These are phyloP conservation scores for Neurospora intermedia DNA, from an alignment of 495 filamentous ascomycete species.

Conservation along the genomic window DNA sequence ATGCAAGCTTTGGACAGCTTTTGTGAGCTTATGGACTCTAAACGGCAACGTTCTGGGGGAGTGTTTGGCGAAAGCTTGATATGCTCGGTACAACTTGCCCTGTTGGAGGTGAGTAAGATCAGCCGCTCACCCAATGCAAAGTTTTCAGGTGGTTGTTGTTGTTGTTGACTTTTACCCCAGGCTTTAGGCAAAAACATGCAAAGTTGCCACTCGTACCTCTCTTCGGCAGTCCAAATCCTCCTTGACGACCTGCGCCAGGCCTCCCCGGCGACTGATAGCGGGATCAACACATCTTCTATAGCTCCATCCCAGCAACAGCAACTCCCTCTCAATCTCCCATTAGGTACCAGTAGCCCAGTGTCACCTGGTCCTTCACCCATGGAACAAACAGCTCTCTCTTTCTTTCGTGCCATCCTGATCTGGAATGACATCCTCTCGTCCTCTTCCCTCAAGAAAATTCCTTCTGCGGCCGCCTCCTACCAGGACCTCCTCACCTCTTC, in stretches of 20 bases:
- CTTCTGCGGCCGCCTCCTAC: neutral
- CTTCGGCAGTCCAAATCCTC: neutral
- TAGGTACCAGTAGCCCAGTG: neutral
- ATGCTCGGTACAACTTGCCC: slow-evolving; percentile 2
- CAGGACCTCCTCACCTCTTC: neutral
- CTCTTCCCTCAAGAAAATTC: neutral
- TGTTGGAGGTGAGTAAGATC: slow-evolving; percentile 1
- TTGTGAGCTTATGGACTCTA: neutral
- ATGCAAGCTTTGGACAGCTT: neutral
- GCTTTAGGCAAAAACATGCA: slow-evolving; percentile 4
- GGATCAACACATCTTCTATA: neutral
- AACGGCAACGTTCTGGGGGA: neutral
- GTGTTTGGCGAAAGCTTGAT: slow-evolving; percentile 1
- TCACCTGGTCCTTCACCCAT: neutral
- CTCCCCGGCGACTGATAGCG: neutral
- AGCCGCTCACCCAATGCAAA: neutral
- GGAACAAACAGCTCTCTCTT: neutral
- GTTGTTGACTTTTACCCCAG: neutral
- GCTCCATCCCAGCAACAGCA: neutral
- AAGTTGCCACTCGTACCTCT: slow-evolving; percentile 5
- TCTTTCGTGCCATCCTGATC: neutral
- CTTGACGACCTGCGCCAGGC: neutral
- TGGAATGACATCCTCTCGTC: slow-evolving; percentile 4
- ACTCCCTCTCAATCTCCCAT: neutral
- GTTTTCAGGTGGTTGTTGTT: neutral